These are phyloP conservation scores for Circinella minor DNA, from an alignment of 371 early-diverging fungal species.

Conservation along the genomic window DNA sequence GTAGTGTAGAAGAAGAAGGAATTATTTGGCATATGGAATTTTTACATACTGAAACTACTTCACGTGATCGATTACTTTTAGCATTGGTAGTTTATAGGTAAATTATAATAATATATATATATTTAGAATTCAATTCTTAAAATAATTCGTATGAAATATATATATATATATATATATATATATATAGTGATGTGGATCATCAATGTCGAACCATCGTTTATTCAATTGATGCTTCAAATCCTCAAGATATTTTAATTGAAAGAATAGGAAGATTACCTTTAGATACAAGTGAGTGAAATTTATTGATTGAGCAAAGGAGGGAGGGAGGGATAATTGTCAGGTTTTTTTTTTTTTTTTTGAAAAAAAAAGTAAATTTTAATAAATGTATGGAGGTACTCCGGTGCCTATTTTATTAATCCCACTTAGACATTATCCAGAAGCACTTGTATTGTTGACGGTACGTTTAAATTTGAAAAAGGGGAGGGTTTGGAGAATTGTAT, in stretches of 20 bases:
- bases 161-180: background rate
- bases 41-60: conserved; percentile 29
- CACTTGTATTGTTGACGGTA: conserved; percentile 44
- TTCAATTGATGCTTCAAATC: conserved; percentile 36
- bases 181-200: conserved; percentile 38
- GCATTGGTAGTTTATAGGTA: conserved; percentile 43
- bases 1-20: conserved; percentile 39
- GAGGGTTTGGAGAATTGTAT: background rate
- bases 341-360: background rate
- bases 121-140: no score
- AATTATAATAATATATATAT: background rate
- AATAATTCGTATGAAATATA: no score
- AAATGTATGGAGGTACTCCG: conserved; percentile 31
- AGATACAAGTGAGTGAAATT: conserved; percentile 30
- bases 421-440: conserved; percentile 31
- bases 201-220: conserved; percentile 39
- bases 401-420: conserved; percentile 45
- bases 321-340: no score
- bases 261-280: conserved; percentile 41
- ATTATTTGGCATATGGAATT: conserved; percentile 59
- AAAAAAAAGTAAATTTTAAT: background rate
- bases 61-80: conserved; percentile 34
- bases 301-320: background rate
- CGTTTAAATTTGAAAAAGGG: background rate
- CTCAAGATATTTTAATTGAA: conserved; percentile 30